Percentiles rank a stretch among this genome's conserved stretches.
phyloP scores from a whole-genome alignment of 2,329 filamentous ascomycete genomes.

The Tolypocladium ovalisporum region DNA sequence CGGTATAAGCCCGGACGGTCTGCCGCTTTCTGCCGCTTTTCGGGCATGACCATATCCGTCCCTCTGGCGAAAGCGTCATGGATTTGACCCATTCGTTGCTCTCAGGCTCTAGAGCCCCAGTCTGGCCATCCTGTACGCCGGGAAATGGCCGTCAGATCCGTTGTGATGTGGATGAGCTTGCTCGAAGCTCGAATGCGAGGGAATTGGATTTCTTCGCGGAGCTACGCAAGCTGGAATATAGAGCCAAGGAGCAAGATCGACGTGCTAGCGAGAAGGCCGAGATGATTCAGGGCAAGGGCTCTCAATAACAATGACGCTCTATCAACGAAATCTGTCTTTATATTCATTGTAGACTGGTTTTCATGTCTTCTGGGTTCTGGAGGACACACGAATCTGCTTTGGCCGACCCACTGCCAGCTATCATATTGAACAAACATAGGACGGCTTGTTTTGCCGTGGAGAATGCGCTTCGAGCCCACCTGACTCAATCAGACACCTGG shows the following conservation, averaged over 20 bases:
- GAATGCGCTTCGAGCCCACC: neutral
- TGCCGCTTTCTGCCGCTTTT: neutral
- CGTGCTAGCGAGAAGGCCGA: neutral
- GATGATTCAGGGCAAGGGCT: neutral
- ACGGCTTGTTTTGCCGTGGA: neutral
- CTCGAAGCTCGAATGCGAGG: neutral
- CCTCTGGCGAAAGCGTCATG: neutral
- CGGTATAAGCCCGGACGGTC: too few species aligned
- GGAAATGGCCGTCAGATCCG: neutral
- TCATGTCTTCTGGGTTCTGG: too few species aligned
- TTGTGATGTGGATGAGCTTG: neutral
- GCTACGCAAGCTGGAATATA: constrained; percentile 4
- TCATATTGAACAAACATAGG: neutral
- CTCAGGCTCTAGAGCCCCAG: neutral
- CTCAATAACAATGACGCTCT: neutral
- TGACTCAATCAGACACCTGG: neutral
- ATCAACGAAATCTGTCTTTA: neutral
- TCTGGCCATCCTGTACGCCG: neutral
- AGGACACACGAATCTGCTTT: neutral
- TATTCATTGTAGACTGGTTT: neutral
- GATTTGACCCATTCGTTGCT: neutral
- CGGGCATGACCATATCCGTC: neutral
- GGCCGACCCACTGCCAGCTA: neutral
- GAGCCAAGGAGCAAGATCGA: constrained; percentile 1
- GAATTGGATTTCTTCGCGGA: constrained; percentile 5